Conservation (phyloP, 2,329 filamentous ascomycete genomes). For the Cadophora malorum region DNA sequence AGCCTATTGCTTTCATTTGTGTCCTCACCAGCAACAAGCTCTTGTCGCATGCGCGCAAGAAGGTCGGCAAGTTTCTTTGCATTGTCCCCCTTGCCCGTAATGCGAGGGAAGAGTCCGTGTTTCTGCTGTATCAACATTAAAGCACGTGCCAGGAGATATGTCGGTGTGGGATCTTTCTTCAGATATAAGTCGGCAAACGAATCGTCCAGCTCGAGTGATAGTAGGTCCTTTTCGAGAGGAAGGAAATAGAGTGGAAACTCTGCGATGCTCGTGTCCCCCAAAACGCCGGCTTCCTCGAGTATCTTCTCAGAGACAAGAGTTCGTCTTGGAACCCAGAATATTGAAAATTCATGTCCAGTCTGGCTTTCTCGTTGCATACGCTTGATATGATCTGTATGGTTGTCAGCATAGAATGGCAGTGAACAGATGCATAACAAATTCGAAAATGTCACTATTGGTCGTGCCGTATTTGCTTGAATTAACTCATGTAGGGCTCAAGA, state of each 20-base stretch:
- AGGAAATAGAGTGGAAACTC: conserved; percentile 92
- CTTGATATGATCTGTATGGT: conserved; percentile 80
- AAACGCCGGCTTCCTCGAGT: conserved; percentile 88
- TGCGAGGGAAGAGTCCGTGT: conserved; percentile 91
- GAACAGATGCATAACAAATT: conserved; percentile 47
- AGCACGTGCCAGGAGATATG: conserved; percentile 86
- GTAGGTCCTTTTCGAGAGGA: conserved; percentile 85
- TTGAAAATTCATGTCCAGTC: conserved; percentile 92
- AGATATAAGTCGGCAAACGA: conserved; percentile 88
- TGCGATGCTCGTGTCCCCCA: conserved; percentile 88
- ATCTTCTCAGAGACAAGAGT: conserved; percentile 91
- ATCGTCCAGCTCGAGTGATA: conserved; percentile 89
- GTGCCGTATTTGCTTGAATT: conserved; percentile 43
- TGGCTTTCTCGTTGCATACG: conserved; percentile 86
- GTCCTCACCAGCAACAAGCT: conserved; percentile 81
- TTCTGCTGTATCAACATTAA: conserved; percentile 93
- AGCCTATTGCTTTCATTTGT: conserved; percentile 64
- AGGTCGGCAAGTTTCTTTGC: conserved; percentile 88
- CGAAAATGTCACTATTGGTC: conserved; percentile 51
- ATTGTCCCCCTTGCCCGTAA: conserved; percentile 95
- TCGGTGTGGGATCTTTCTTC: conserved; percentile 87
- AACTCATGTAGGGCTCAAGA: conserved; percentile 60
- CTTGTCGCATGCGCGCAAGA: conserved; percentile 88
- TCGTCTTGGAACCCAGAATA: conserved; percentile 94
- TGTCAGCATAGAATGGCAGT: conserved; percentile 67